phyloP scores from a whole-genome alignment of 495 filamentous ascomycete species.

The Xylaria telfairii region DNA sequence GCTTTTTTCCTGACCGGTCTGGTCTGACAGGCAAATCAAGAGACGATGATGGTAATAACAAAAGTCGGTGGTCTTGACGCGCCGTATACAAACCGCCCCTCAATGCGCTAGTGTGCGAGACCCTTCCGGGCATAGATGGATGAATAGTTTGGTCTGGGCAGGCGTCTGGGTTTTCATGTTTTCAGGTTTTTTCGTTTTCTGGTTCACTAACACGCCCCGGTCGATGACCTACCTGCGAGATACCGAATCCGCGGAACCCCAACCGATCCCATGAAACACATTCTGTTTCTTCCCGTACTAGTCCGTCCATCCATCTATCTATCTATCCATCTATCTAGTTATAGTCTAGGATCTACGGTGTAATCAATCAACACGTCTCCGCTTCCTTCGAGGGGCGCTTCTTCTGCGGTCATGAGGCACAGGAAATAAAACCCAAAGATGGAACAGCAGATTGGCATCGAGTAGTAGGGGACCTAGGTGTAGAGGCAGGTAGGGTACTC shows the following conservation, averaged over 20 bases:
- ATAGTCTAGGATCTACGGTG: background rate
- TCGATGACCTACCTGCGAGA: background rate
- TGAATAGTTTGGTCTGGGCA: background rate
- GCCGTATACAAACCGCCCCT: background rate
- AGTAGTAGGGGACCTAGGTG: background rate
- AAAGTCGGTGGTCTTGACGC: background rate
- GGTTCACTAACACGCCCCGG: background rate
- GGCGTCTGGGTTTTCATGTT: too few species aligned
- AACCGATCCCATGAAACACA: background rate
- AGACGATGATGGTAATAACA: background rate
- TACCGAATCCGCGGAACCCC: constrained; percentile 6
- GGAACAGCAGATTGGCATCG: background rate
- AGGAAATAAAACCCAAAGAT: background rate
- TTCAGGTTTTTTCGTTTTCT: background rate
- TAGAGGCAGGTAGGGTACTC: background rate
- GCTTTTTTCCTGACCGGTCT: background rate
- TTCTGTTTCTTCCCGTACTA: background rate
- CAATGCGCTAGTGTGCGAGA: background rate
- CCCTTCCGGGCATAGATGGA: background rate
- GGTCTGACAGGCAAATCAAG: background rate
- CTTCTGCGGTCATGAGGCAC: background rate
- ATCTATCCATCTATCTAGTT: background rate
- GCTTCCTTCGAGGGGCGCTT: background rate
- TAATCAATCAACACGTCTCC: background rate
- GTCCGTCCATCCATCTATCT: background rate